A percentile compares a stretch with the other conserved stretches of the same genome.
phyloP scores from a whole-genome alignment of 1,139 yeast species.

The Pichia norvegensis region DNA sequence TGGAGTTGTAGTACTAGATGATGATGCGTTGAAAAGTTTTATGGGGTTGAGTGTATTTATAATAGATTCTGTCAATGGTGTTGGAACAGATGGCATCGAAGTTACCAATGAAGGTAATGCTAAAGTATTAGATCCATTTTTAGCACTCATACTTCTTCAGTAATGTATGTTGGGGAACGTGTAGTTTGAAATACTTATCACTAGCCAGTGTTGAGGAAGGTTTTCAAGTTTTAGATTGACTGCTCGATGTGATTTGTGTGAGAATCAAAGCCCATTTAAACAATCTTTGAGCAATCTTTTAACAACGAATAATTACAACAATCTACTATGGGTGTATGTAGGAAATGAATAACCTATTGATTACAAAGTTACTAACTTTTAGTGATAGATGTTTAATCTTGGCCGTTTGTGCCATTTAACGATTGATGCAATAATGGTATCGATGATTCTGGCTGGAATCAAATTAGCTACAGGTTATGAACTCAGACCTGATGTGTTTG shows the following conservation, averaged over 20 bases:
- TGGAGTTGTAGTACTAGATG: slow-evolving; percentile 38
- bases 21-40: slow-evolving; percentile 53
- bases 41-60: slow-evolving; percentile 33
- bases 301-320: not conserved
- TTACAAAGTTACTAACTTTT: not conserved
- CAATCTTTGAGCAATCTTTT: no score
- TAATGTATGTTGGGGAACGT: no score
- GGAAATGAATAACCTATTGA: not conserved
- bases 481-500: slow-evolving; percentile 32
- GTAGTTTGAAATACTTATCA: no score
- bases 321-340: not conserved
- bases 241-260: not conserved
- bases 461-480: slow-evolving; percentile 56
- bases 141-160: not conserved
- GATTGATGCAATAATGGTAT: slow-evolving; percentile 50
- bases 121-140: not conserved
- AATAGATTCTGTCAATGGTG: slow-evolving; percentile 1
- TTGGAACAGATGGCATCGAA: slow-evolving; percentile 4
- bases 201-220: no score
- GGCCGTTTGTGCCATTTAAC: slow-evolving; percentile 51
- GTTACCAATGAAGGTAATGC: slow-evolving; percentile 4
- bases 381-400: slow-evolving; percentile 19
- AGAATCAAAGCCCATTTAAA: no score
- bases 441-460: slow-evolving; percentile 58
- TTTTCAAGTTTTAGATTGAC: no score